phyloP scores from a whole-genome alignment of 345 rosid genomes.

The Citrus hindsii region DNA sequence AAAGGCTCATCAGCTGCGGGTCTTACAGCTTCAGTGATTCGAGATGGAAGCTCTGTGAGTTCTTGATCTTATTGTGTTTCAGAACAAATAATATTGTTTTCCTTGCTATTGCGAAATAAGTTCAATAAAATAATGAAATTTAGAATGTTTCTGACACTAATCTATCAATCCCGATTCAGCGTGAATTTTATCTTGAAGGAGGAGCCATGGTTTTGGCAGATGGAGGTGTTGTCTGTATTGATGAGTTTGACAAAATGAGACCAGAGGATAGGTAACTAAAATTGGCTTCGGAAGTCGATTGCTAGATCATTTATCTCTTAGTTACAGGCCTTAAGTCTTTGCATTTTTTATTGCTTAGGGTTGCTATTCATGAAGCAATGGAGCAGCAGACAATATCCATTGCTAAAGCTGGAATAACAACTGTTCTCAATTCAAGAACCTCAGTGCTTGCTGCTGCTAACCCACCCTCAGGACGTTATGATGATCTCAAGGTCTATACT shows the following conservation, averaged over 20 bases:
- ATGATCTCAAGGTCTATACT: slow-evolving; percentile 80
- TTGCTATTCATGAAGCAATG: slow-evolving; percentile 99
- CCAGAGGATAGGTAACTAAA: slow-evolving; percentile 82
- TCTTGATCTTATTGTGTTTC: slow-evolving; percentile 13
- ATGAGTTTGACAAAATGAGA: slow-evolving; percentile 98
- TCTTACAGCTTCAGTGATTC: slow-evolving; percentile 93
- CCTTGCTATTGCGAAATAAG: not conserved
- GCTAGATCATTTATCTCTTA: not conserved
- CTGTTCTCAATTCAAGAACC: slow-evolving; percentile 95
- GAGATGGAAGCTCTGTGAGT: slow-evolving; percentile 80
- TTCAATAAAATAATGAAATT: not conserved
- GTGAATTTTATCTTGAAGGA: slow-evolving; percentile 98
- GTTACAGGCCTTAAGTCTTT: not conserved
- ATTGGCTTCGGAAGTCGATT: not conserved
- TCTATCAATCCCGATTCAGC: slow-evolving; percentile 39
- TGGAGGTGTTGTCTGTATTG: slow-evolving; percentile 98
- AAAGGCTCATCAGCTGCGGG: slow-evolving; percentile 99
- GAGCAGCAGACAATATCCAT: slow-evolving; percentile 98
- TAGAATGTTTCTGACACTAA: slow-evolving; percentile 15
- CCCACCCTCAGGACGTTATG: slow-evolving; percentile 97
- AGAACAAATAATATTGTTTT: not conserved
- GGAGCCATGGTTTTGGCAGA: slow-evolving; percentile 99
- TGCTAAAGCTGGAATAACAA: slow-evolving; percentile 98
- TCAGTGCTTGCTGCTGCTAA: slow-evolving; percentile 99
- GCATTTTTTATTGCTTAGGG: slow-evolving; percentile 39